A percentile compares a stretch with the other conserved stretches of the same genome.
phyloP scores from a whole-genome alignment of 192 early-diverging fungal genomes.

The Cetraspora pellucida region DNA sequence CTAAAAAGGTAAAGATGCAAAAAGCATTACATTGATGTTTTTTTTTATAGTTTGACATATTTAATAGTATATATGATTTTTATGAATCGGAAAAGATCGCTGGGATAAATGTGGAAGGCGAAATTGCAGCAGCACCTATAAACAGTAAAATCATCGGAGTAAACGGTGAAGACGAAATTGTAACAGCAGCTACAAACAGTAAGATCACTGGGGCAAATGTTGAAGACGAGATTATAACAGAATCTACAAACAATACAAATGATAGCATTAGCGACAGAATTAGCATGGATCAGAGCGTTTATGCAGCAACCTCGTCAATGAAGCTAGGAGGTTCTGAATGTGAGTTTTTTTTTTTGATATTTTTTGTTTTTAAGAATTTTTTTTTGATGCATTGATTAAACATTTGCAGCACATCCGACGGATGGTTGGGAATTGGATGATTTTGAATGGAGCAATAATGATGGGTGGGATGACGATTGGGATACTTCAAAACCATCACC shows the following conservation, averaged over 20 bases:
- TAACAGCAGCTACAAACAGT: too few relatives aligned
- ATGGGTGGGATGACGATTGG: conserved; percentile 34
- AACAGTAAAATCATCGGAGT: too few relatives aligned
- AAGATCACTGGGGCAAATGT: conserved; percentile 42
- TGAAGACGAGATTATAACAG: conserved; percentile 40
- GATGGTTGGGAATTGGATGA: conserved; percentile 37
- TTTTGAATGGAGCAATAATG: conserved; percentile 26
- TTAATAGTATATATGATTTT: conserved; percentile 16
- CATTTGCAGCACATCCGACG: background rate
- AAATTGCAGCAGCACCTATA: background rate
- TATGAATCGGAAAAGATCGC: conserved; percentile 37
- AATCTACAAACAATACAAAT: too few relatives aligned
- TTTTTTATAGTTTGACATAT: conserved; percentile 16
- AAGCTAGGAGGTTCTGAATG: background rate
- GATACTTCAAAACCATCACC: conserved; percentile 25
- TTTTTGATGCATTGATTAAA: conserved; percentile 2
- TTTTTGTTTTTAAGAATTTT: background rate
- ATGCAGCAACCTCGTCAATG: background rate
- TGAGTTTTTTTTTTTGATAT: background rate
- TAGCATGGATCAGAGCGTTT: background rate
- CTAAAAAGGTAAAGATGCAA: conserved; percentile 51
- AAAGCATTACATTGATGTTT: conserved; percentile 33
- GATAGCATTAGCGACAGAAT: too few relatives aligned
- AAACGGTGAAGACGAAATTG: too few relatives aligned
- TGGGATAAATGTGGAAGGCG: conserved; percentile 42